Evolutionary conservation across 1,139 yeast genomes (phyloP).

Genomic region (Diutina rugosa): DNA sequence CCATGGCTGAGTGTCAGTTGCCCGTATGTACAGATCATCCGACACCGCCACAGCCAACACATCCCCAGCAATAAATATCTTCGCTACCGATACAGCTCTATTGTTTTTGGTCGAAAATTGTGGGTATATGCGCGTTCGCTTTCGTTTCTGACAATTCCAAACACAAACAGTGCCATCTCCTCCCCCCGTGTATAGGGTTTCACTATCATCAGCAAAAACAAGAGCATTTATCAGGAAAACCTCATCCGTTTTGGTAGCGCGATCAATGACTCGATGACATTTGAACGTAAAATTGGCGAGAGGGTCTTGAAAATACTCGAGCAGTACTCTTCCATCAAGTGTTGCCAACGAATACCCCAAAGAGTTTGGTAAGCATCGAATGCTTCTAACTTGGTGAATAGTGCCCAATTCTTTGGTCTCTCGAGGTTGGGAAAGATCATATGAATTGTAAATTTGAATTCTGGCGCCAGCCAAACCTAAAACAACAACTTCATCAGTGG

Average conservation of each 20-base stretch:
- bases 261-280: slow-evolving; percentile 49
- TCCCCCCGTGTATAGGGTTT: slow-evolving; percentile 61
- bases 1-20: neutral
- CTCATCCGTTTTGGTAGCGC: slow-evolving; percentile 35
- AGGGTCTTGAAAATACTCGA: slow-evolving; percentile 54
- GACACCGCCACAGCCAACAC: slow-evolving; percentile 5
- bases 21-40: slow-evolving; percentile 5
- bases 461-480: slow-evolving; percentile 43
- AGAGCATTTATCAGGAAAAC: slow-evolving; percentile 72
- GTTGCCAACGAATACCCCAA: slow-evolving; percentile 71
- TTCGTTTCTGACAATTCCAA: slow-evolving; percentile 62
- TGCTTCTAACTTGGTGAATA: slow-evolving; percentile 53
- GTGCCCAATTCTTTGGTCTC: slow-evolving; percentile 58
- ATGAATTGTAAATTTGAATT: slow-evolving; percentile 36
- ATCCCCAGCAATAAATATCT: neutral
- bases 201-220: slow-evolving; percentile 33
- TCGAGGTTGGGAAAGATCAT: slow-evolving; percentile 37
- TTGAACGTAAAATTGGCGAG: slow-evolving; percentile 57
- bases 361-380: slow-evolving; percentile 45
- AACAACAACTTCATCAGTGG: slow-evolving; percentile 31
- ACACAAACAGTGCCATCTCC: slow-evolving; percentile 65
- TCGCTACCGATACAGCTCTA: neutral
- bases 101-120: neutral
- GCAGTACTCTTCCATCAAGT: slow-evolving; percentile 76
- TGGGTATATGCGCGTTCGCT: slow-evolving; percentile 23